Conservation (phyloP, 2,329 filamentous ascomycete genomes). For the Microthyrium microscopicum region DNA sequence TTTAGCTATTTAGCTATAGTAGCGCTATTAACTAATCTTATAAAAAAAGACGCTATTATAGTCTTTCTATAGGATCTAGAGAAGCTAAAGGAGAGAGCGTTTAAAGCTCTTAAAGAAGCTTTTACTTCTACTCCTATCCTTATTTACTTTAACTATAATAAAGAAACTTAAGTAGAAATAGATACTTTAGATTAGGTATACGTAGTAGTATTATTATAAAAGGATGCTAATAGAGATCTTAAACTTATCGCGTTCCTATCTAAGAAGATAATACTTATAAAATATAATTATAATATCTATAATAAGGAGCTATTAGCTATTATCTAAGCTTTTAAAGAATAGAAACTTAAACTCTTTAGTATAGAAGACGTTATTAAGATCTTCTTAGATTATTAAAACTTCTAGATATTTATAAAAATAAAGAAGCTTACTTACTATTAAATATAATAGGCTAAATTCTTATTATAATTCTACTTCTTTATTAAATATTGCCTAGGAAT, state of each 20-base stretch:
- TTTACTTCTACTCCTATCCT: constrained; percentile 12
- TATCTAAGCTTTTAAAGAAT: constrained; percentile 14
- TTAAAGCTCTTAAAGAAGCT: constrained; percentile 7
- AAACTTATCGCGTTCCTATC: constrained; percentile 11
- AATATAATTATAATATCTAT: constrained; percentile 20
- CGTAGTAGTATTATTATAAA: constrained; percentile 7
- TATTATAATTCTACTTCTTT: constrained; percentile 14
- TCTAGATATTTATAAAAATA: constrained; percentile 16
- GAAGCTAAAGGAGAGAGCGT: not conserved
- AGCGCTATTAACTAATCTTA: constrained; percentile 10
- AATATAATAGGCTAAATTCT: constrained; percentile 13
- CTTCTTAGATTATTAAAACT: constrained; percentile 15
- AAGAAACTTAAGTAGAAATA: constrained; percentile 10
- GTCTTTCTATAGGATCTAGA: not conserved
- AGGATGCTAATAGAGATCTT: constrained; percentile 5
- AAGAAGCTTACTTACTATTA: constrained; percentile 16
- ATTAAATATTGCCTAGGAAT: constrained; percentile 14
- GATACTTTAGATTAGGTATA: constrained; percentile 11
- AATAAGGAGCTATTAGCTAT: constrained; percentile 21
- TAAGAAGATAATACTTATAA: constrained; percentile 10
- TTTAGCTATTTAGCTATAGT: constrained; percentile 10
- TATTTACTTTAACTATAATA: constrained; percentile 10
- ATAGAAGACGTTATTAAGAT: constrained; percentile 10
- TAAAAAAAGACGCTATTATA: not conserved
- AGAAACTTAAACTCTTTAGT: constrained; percentile 11